Percentiles rank a stretch among this genome's conserved stretches.
Conservation (phyloP, 192 early-diverging fungal species). For the Nowakowskiella sp. region DNA sequence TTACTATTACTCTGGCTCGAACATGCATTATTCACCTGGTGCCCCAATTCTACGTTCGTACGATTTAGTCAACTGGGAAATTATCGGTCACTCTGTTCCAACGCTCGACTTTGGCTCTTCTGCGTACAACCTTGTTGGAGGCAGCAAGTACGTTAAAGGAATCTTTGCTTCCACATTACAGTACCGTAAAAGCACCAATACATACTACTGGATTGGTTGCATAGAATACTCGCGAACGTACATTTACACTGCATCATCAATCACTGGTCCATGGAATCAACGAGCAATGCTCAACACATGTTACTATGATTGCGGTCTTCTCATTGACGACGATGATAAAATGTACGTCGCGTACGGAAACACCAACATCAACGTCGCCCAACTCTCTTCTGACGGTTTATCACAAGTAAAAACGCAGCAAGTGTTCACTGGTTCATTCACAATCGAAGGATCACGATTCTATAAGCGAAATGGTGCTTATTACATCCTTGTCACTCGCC, state of each 20-base stretch:
- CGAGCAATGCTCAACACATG: not conserved
- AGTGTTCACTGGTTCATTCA: not conserved
- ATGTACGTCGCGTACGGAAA: slow-evolving; percentile 1
- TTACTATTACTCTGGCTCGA: not conserved
- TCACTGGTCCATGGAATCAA: not conserved
- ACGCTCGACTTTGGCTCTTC: not conserved
- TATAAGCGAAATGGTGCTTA: not conserved
- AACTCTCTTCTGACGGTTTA: not conserved
- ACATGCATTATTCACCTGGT: not conserved
- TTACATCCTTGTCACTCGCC: not conserved
- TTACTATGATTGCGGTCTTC: not conserved
- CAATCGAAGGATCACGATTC: not conserved
- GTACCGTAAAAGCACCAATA: not conserved
- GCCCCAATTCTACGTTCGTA: not conserved
- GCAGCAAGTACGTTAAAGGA: not conserved
- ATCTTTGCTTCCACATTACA: not conserved
- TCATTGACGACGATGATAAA: not conserved
- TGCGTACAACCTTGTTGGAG: not conserved
- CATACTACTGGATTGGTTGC: not conserved
- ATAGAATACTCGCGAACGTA: not conserved
- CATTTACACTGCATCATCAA: not conserved
- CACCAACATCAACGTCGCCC: not conserved
- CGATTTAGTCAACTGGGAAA: not conserved
- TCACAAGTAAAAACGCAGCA: not conserved
- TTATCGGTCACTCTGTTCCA: not conserved